Base-by-base conservation (phyloP, 148 eudicot genomes). In the Bassia scoparia region DNA sequence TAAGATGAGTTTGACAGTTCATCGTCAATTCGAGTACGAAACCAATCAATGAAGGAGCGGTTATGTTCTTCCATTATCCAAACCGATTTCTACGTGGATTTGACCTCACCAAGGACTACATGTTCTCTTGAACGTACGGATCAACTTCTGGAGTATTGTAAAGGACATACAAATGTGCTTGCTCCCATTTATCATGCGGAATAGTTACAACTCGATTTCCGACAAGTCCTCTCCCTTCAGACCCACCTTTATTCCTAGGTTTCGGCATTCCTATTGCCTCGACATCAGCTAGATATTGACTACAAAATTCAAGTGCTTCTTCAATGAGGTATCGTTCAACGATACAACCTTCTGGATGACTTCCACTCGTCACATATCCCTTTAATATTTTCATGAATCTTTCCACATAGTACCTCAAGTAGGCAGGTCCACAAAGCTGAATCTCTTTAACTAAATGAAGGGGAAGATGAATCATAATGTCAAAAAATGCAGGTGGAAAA, bases 401-500 rank as follows among this genome's bases (percentile, higher is more conserved):
- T 11, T 54, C 59, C 8, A 54, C 27, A 20, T 24, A 5, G 4
- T 54, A 54, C 59, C 59, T 54, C 16, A 54, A 54, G 21, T 20
- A 54, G 4, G 59, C 59, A 20, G 27, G 59, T 54, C 59, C 59
- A 20, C 59, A 54, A 3, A 54, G 21, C 16, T n/a, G 4, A 54
- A 54, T 11, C 10, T 54, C 59, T 54, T 26, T 1, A 20, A 54
- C 59, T n/a, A 74, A 38, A 67, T 74, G 70, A 5, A 74, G 26
- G 18, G 70, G 35, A n/a, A 74, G 27, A 66, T 74, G 70, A 16
- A 74, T 35, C 70, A 74, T 74, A 9, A 33, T 66, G 48, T 74
- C 77, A 35, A 74, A 74, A 54, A 54, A 74, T 9, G 77, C 64
- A 0, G 77, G 77, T 33, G 70, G 77, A 37, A 26, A 74, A 74